Evolutionary conservation across 306 rosid genomes (phyloP).

Genomic region (Rosa chinensis): DNA sequence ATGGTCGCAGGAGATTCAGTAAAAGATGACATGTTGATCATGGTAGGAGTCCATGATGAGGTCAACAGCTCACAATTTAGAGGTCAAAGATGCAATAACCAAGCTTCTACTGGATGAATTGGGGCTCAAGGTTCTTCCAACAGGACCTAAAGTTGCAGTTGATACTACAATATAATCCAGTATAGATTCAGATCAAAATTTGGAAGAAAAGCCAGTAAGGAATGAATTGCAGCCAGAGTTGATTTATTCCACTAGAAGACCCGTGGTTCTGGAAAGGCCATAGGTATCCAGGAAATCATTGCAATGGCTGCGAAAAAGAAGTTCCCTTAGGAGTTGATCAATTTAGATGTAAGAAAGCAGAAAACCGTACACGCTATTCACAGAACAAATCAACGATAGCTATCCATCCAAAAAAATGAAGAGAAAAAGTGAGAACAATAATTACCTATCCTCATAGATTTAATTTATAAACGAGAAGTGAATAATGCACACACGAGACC

Average conservation of each 20-base stretch:
- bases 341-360: neutral
- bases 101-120: slow-evolving; percentile 73
- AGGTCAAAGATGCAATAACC: slow-evolving; percentile 60
- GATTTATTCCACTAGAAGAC: slow-evolving; percentile 62
- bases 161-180: neutral
- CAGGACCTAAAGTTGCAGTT: slow-evolving; percentile 43
- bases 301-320: slow-evolving; percentile 61
- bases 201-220: slow-evolving; percentile 32
- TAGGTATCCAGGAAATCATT: slow-evolving; percentile 72
- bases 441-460: neutral
- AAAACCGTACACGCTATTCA: slow-evolving; percentile 26
- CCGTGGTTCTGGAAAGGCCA: slow-evolving; percentile 65
- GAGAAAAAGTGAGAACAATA: neutral
- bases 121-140: slow-evolving; percentile 66
- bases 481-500: neutral
- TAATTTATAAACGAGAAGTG: neutral
- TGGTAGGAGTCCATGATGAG: slow-evolving; percentile 62
- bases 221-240: slow-evolving; percentile 26
- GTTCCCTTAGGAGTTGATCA: slow-evolving; percentile 20
- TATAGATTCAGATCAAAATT: slow-evolving; percentile 27
- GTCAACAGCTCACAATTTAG: slow-evolving; percentile 39
- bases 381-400: neutral
- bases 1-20: slow-evolving; percentile 59
- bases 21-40: slow-evolving; percentile 72
- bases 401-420: neutral